A percentile compares a stretch with the other conserved stretches of the same genome.
Evolutionary conservation across 495 filamentous ascomycete genomes (phyloP).

Genomic region (Pseudevernia furfuracea): DNA sequence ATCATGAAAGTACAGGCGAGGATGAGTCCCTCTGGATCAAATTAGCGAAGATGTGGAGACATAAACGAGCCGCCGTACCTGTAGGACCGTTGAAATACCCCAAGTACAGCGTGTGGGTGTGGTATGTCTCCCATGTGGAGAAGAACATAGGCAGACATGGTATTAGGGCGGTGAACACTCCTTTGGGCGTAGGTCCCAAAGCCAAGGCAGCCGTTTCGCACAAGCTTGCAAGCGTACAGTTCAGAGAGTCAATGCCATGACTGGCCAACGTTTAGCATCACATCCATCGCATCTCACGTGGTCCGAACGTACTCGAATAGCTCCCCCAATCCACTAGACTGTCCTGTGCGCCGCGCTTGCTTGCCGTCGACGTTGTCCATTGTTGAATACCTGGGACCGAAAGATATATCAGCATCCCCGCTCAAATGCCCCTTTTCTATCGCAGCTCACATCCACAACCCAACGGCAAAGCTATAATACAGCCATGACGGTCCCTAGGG

Average conservation of each 20-base stretch:
- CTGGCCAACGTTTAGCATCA: slow-evolving; percentile 30
- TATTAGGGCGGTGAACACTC: slow-evolving; percentile 83
- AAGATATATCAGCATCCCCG: slow-evolving; percentile 23
- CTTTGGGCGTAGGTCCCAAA: slow-evolving; percentile 68
- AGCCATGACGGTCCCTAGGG: slow-evolving; percentile 75
- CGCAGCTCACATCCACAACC: slow-evolving; percentile 72
- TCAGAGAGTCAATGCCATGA: slow-evolving; percentile 95
- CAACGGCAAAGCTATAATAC: slow-evolving; percentile 90
- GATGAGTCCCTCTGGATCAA: slow-evolving; percentile 67
- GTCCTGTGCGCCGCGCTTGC: slow-evolving; percentile 89
- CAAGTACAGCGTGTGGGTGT: slow-evolving; percentile 94
- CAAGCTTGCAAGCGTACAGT: slow-evolving; percentile 86
- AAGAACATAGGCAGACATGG: slow-evolving; percentile 98
- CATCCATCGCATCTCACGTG: slow-evolving; percentile 26
- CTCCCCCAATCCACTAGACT: slow-evolving; percentile 88
- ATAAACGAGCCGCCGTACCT: slow-evolving; percentile 27
- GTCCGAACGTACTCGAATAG: slow-evolving; percentile 69
- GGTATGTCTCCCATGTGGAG: slow-evolving; percentile 98
- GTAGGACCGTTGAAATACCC: slow-evolving; percentile 97
- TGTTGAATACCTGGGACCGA: slow-evolving; percentile 67
- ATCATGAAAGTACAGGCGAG: slow-evolving; percentile 82
- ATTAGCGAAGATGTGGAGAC: slow-evolving; percentile 14
- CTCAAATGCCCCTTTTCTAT: background rate
- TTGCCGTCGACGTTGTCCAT: slow-evolving; percentile 99
- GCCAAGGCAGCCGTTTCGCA: slow-evolving; percentile 89